Evolutionary conservation across 2,329 filamentous ascomycete species (phyloP).

Genomic region (Sporothrix pallida): DNA sequence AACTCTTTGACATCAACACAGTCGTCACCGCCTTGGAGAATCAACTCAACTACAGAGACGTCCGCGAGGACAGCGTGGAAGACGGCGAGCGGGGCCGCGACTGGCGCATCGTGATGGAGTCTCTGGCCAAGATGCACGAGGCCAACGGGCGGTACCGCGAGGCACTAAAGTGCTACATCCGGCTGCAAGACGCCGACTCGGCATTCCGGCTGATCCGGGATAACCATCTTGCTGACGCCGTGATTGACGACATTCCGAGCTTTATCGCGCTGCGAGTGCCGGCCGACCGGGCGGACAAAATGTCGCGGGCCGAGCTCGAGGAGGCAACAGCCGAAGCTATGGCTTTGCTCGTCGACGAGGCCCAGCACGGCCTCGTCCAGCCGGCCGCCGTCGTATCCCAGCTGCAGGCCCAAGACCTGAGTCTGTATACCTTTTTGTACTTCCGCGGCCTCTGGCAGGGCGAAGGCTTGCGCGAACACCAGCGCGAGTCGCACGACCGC

Average conservation of each 20-base stretch:
- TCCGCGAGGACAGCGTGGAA: conserved; percentile 76
- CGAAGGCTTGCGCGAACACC: conserved; percentile 64
- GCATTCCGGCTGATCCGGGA: conserved; percentile 86
- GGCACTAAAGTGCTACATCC: conserved; percentile 86
- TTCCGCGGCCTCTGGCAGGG: conserved; percentile 84
- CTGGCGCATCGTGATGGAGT: conserved; percentile 88
- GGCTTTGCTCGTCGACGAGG: conserved; percentile 85
- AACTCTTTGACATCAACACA: conserved; percentile 79
- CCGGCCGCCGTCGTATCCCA: conserved; percentile 80
- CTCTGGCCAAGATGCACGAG: conserved; percentile 82
- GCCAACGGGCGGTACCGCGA: conserved; percentile 81
- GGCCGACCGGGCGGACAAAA: conserved; percentile 68
- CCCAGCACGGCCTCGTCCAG: conserved; percentile 82
- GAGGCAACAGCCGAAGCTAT: conserved; percentile 83
- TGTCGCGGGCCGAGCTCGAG: conserved; percentile 73
- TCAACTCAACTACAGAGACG: conserved; percentile 76
- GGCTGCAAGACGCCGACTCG: conserved; percentile 87
- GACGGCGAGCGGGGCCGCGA: conserved; percentile 75
- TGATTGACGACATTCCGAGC: conserved; percentile 86
- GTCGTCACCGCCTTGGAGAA: conserved; percentile 81
- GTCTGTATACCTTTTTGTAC: conserved; percentile 89
- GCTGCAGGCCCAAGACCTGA: conserved; percentile 68
- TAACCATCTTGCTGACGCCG: conserved; percentile 85
- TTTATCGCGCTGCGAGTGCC: conserved; percentile 88
- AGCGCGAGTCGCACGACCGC: conserved; percentile 60